These are phyloP conservation scores for Leishmania braziliensis DNA, from an alignment of 208 protist genomes.

Conservation along the genomic window DNA sequence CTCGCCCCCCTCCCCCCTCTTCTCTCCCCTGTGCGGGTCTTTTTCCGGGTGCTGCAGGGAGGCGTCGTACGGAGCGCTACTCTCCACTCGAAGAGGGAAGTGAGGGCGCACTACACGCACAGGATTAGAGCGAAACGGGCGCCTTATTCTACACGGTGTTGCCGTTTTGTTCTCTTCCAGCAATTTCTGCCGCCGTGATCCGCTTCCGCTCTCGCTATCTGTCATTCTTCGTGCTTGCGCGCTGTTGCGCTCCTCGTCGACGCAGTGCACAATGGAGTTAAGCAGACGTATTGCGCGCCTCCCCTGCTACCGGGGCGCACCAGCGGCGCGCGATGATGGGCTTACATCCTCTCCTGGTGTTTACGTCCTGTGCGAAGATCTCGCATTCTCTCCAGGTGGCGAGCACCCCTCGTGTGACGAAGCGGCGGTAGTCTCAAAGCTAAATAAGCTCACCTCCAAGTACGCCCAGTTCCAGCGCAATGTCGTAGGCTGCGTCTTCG, in stretches of 20 bases:
- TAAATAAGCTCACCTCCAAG: conserved; percentile 12
- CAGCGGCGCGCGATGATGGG: background rate
- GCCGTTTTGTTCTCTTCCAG: background rate
- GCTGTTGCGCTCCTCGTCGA: conserved; percentile 81
- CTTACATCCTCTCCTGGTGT: background rate
- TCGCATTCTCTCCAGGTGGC: background rate
- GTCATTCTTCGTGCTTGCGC: background rate
- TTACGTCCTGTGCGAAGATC: conserved; percentile 5
- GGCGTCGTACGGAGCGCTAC: background rate
- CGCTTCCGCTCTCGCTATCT: background rate
- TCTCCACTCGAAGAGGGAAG: background rate
- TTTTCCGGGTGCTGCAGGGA: background rate
- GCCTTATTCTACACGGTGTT: background rate
- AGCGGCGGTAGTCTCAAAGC: conserved; percentile 6
- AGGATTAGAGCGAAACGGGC: background rate
- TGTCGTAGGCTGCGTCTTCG: conserved; percentile 13
- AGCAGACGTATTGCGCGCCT: conserved; percentile 1
- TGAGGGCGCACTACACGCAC: background rate
- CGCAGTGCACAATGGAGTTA: conserved; percentile 88
- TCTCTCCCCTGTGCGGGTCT: background rate
- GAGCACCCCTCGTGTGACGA: background rate
- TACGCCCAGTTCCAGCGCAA: conserved; percentile 23
- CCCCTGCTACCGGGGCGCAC: background rate
- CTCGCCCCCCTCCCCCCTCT: background rate
- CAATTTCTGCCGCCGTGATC: background rate